A percentile compares a stretch with the other conserved stretches of the same genome.
phyloP scores from a whole-genome alignment of 78 protist species.

The Emiliania huxleyi region DNA sequence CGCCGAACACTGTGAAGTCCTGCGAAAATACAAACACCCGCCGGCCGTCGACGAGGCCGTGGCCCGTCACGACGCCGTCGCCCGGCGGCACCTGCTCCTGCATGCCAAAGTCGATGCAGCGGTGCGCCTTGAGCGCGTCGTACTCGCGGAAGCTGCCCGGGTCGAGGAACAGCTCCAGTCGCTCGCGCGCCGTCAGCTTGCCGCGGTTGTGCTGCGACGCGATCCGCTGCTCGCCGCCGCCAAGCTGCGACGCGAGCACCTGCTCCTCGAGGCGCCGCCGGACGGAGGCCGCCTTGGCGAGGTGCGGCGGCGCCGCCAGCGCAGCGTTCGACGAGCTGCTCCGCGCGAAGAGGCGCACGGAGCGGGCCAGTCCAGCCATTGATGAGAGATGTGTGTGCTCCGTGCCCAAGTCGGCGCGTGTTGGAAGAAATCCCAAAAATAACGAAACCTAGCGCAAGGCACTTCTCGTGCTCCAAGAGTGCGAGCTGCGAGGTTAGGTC shows the following conservation, averaged over 20 bases:
- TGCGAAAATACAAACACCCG: slow-evolving; percentile 26
- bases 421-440: too few relatives aligned
- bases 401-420: too few relatives aligned
- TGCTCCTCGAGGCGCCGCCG: background rate
- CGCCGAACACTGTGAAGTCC: slow-evolving; percentile 97
- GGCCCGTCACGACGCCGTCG: slow-evolving; percentile 95
- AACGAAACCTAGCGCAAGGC: too few relatives aligned
- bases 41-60: slow-evolving; percentile 92
- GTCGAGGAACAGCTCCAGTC: slow-evolving; percentile 87
- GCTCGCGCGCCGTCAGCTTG: slow-evolving; percentile 95
- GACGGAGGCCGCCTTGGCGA: background rate
- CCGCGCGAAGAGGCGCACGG: too few relatives aligned
- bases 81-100: slow-evolving; percentile 77
- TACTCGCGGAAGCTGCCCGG: slow-evolving; percentile 81
- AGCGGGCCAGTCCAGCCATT: too few relatives aligned
- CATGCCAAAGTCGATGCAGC: slow-evolving; percentile 90
- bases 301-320: background rate
- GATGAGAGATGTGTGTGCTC: too few relatives aligned
- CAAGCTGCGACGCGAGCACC: background rate
- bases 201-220: slow-evolving; percentile 76
- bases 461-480: too few relatives aligned
- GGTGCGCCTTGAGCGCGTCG: slow-evolving; percentile 86
- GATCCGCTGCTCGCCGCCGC: slow-evolving; percentile 70
- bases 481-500: too few relatives aligned
- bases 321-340: too few relatives aligned